Base-by-base conservation (phyloP, 2,329 filamentous ascomycete species). In the Cladophialophora bantiana region DNA sequence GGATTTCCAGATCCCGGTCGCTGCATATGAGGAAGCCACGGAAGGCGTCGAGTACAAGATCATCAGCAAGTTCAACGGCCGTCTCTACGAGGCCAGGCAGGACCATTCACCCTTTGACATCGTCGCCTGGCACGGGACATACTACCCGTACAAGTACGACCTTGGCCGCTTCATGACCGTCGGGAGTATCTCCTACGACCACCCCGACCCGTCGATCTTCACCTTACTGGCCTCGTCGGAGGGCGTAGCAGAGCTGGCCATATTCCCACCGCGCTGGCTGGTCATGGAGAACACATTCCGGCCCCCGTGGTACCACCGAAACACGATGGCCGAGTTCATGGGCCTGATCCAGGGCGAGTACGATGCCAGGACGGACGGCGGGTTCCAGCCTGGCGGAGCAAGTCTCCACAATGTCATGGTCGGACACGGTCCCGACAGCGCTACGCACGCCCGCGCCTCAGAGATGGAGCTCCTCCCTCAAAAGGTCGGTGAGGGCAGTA, bases 141-240 rank as follows among this genome's bases (percentile, higher is more conserved):
- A 93, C 78, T 90, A 90, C 68, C 91, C 91, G 0, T 92, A 88
- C 84, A 94, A 93, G 79, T 94, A 93, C 80, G 90, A 93, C 73
- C 83, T 94, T 0, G 89, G 89, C 31, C 86, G 89, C 36, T 93
- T 93, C 83, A 90, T 89, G 78, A 88, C 87, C 53, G 88, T 93
- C 52, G 90, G 90, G 15, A 87, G 83, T 62, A 87, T 92, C 70
- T 89, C 87, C 6, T 92, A 86, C 74, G 91, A 93, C 76, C 91
- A 94, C 74, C 90, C 90, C 0, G 91, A 94, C 74, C 91, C 91
- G 0, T 88, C 85, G 69, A 92, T 94, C 76, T 93, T 89, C 79
- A 93, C 86, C 35, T 86, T 89, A 1, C 79, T 89, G 18, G 86
- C 86, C 0, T 86, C 84, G 0, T 83, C 83, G 4, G 89, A 88